Evolutionary conservation across 495 filamentous ascomycete genomes (phyloP).

Genomic region (Amphirosellinia nigrospora): DNA sequence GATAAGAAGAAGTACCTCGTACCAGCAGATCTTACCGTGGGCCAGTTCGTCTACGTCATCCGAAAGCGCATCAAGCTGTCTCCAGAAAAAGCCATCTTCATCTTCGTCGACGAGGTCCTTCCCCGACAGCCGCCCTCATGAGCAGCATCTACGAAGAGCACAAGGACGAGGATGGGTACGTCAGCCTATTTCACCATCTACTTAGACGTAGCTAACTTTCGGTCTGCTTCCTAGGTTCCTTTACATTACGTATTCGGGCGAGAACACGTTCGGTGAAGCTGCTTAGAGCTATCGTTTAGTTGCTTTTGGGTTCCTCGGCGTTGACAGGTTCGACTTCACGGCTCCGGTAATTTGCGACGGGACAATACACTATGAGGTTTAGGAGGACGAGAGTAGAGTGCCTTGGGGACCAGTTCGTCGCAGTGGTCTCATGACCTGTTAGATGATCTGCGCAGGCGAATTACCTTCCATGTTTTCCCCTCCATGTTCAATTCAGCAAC

Average conservation of each 20-base stretch:
- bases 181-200: constrained; percentile 18
- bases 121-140: constrained; percentile 97
- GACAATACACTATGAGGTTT: not conserved
- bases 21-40: constrained; percentile 95
- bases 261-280: constrained; percentile 92
- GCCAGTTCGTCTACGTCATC: constrained; percentile 99
- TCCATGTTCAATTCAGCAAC: constrained; percentile 3
- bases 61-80: constrained; percentile 99
- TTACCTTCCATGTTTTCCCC: not conserved
- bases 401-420: not conserved
- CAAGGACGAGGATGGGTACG: constrained; percentile 79
- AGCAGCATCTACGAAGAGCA: constrained; percentile 99
- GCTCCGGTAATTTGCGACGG: constrained; percentile 21
- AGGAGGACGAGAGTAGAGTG: not conserved
- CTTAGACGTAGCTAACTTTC: constrained; percentile 38
- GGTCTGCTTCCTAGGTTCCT: constrained; percentile 47
- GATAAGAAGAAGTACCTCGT: constrained; percentile 99
- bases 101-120: constrained; percentile 99
- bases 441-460: constrained; percentile 7
- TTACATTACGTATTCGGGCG: constrained; percentile 88
- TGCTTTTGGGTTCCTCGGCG: constrained; percentile 26
- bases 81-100: constrained; percentile 99
- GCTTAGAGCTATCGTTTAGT: constrained; percentile 27
- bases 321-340: constrained; percentile 27
- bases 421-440: not conserved